Conservation (phyloP, 2,329 filamentous ascomycete genomes). For the Berkeleyomyces basicola region DNA sequence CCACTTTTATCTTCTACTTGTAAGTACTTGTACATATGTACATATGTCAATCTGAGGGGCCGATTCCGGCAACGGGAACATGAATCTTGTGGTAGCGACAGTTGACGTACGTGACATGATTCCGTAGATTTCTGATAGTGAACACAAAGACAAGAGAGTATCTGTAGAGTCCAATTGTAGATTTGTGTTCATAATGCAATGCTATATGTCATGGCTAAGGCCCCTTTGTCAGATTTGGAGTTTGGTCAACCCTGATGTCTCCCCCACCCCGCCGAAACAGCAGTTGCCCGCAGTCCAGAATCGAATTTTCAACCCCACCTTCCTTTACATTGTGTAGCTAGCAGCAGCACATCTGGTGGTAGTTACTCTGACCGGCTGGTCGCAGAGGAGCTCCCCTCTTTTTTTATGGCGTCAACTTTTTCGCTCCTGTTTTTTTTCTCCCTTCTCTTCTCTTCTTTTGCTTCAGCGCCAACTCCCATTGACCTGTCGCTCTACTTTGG, state of each 20-base stretch:
- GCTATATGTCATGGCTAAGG: not conserved
- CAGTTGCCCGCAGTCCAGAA: not conserved
- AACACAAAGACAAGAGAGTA: too few species aligned
- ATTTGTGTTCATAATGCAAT: too few species aligned
- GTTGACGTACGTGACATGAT: too few species aligned
- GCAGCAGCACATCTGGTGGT: not conserved
- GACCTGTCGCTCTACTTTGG: constrained; percentile 6
- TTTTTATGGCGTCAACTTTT: not conserved
- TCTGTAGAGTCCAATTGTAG: too few species aligned
- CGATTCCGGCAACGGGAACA: too few species aligned
- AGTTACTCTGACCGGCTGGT: not conserved
- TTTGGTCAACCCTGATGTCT: not conserved
- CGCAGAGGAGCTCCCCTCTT: not conserved
- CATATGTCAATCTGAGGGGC: too few species aligned
- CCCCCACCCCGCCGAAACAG: not conserved
- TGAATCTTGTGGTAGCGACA: too few species aligned
- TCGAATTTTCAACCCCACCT: constrained; percentile 13
- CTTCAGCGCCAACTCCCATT: constrained; percentile 9
- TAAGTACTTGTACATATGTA: too few species aligned
- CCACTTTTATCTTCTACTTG: too few species aligned
- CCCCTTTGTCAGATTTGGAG: not conserved
- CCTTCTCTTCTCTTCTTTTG: not conserved
- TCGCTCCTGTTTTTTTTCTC: not conserved
- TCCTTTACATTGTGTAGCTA: constrained; percentile 5
- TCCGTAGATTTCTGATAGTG: too few species aligned